Base-by-base conservation (phyloP, 2,329 filamentous ascomycete genomes). In the Penicillium sp. region DNA sequence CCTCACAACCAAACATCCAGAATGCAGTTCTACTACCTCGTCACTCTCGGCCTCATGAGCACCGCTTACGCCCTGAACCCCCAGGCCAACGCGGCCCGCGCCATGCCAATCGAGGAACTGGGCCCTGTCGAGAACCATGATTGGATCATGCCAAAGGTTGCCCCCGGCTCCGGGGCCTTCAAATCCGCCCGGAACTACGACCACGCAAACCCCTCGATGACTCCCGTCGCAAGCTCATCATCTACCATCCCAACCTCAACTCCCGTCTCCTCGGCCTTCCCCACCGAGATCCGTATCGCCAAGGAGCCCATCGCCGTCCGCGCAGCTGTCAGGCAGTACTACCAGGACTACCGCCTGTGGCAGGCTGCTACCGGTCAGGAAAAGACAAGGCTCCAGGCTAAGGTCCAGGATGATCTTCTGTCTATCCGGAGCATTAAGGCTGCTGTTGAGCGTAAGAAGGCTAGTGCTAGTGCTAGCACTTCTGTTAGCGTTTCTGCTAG, bases 21-120 rank as follows among this genome's bases (percentile, higher is more conserved):
- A 9, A 57, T 57, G 55, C 55, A 44, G 5, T 57, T 57, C 44
- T 26, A 21, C 16, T 26, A 43, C 13, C 13, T 57, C 26, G 25
- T 45, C 26, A 27, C 50, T 25, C 33, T 57, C 25, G 42, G 49
- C 31, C 16, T 56, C 37, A 35, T 37, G 39, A 50, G 48, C 39
- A 31, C 44, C n/a, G 49, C 54, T 49, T 19, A 31, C 13, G 49
- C 54, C 25, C 31, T 56, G 11, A 42, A 3, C 19, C 9, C 19
- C 43, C 54, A 19, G 26, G 19, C 16, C 29, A 25, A 33, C 23
- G n/a, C 31, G 10, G 54, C 21, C 21, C 37, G 21, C 2, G 39
- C 21, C 42, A 19, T 29, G 13, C 19, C 42, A 26, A 25, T 16
- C 27, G 13, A 31, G 11, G 13, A 35, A 16, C 26, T 45, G n/a